Conservation (phyloP, 2,329 filamentous ascomycete species). For the Monosporascus sp. region DNA sequence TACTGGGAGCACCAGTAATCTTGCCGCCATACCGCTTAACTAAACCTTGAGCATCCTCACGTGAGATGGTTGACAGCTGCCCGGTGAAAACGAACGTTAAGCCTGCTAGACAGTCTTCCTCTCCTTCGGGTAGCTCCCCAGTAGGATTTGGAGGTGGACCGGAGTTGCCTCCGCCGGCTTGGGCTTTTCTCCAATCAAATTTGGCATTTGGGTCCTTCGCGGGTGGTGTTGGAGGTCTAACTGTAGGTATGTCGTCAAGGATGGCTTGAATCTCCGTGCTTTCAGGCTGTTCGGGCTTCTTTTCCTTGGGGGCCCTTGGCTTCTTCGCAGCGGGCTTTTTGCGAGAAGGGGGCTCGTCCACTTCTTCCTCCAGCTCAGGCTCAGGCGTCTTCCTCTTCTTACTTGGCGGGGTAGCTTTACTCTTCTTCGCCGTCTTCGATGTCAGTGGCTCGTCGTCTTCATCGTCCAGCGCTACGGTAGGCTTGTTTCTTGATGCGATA, state of each 20-base stretch:
- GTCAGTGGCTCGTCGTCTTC: slow-evolving; percentile 26
- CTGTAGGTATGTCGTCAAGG: slow-evolving; percentile 77
- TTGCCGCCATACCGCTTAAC: slow-evolving; percentile 95
- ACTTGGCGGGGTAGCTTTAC: slow-evolving; percentile 23
- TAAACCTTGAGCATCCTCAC: slow-evolving; percentile 78
- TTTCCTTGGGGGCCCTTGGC: slow-evolving; percentile 52
- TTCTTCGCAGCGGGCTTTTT: slow-evolving; percentile 57
- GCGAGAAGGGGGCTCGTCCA: slow-evolving; percentile 42
- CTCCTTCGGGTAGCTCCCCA: slow-evolving; percentile 67
- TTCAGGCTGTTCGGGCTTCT: slow-evolving; percentile 63
- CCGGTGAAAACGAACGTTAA: slow-evolving; percentile 95
- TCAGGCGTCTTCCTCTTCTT: slow-evolving; percentile 57
- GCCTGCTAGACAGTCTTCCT: slow-evolving; percentile 84
- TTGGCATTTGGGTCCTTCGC: slow-evolving; percentile 64
- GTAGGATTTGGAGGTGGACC: slow-evolving; percentile 60
- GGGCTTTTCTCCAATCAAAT: slow-evolving; percentile 70
- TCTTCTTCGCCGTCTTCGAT: slow-evolving; percentile 24
- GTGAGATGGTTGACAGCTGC: slow-evolving; percentile 70
- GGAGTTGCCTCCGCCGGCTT: slow-evolving; percentile 52
- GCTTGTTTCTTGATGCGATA: slow-evolving; percentile 40
- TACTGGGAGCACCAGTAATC: slow-evolving; percentile 77
- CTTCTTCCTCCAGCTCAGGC: slow-evolving; percentile 50
- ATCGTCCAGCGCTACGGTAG: slow-evolving; percentile 26
- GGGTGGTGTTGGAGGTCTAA: slow-evolving; percentile 80
- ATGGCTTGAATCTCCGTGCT: slow-evolving; percentile 74